Evolutionary conservation across 345 rosid genomes (phyloP), one percentile per base, ranked within the genome.

Genomic region (Kandelia obovata): DNA sequence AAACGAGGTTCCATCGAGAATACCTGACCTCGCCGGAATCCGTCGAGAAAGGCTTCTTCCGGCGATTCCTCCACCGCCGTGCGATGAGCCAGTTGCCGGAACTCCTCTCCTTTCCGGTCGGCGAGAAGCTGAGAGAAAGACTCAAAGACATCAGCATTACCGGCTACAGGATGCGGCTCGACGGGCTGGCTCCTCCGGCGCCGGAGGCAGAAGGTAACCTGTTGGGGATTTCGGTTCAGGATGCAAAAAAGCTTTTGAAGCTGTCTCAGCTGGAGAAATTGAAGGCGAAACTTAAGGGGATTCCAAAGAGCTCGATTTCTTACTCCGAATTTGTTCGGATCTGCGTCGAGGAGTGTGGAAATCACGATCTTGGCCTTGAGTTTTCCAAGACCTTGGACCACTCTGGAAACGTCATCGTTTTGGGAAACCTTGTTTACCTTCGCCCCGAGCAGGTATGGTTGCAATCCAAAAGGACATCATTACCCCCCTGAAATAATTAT

Each of bases 341-440:
- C 62, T 90, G 97, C 53, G 74, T 58, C 11, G 79, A 82, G 51
- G 84, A 66, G 15, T 86, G 90, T 65, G 92, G 81, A 30, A 81
- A 75, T 11, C 79, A 83, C 56, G 82, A 75, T 6, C 86, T 80
- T 66, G 97, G 86, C 5, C 35, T 62, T 2, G 86, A 82, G 61
- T 73, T 89, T 8, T 93, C 97, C 0, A 82, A 83, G 68, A 66
- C 72, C 83, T 65, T 90, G 66, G 97, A 93, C 60, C 77, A 83
- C n/a, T 78, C 84, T 0, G 92, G 91, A 55, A 79, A 81, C 80
- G 96, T 90, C 79, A 79, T 90, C 83, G 91, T 93, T 69, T 67
- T 82, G 17, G 92, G 97, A n/a, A 76, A 81, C 66, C 62, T 82
- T 9, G 98, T 87, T 26, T 84, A 82, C 4, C 93, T 93, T 70